These are phyloP conservation scores for Talaromyces liani DNA, from an alignment of 495 filamentous ascomycete species.

Conservation along the genomic window DNA sequence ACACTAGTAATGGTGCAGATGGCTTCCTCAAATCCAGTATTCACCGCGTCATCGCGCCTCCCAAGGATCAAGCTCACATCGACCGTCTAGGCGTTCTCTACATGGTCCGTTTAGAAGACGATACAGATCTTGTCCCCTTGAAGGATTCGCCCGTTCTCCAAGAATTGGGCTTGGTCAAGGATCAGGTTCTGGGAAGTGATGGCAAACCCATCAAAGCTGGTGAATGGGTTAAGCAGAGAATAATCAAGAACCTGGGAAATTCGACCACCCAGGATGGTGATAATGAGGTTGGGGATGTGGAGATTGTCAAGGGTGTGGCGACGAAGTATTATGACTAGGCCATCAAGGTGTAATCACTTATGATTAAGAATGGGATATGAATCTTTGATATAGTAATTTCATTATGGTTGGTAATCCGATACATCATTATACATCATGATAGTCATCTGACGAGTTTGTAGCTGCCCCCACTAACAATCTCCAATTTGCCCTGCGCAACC, in stretches of 20 bases:
- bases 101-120: constrained; percentile 33
- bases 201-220: background rate
- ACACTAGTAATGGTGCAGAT: constrained; percentile 15
- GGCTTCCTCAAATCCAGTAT: constrained; percentile 38
- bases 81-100: constrained; percentile 41
- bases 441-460: constrained; percentile 42
- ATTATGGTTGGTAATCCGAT: background rate
- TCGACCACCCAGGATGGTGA: background rate
- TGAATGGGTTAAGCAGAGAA: constrained; percentile 3
- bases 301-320: background rate
- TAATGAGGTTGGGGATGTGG: background rate
- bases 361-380: background rate
- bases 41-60: constrained; percentile 43
- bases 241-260: background rate
- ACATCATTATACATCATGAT: background rate
- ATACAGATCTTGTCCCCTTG: background rate
- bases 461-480: constrained; percentile 61
- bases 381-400: background rate
- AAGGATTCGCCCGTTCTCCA: background rate
- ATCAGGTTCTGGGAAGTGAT: background rate
- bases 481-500: constrained; percentile 62
- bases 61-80: constrained; percentile 37
- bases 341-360: background rate
- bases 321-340: background rate
- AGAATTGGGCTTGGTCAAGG: background rate